phyloP scores from a whole-genome alignment of 306 rosid genomes.

The Medicago truncatula region DNA sequence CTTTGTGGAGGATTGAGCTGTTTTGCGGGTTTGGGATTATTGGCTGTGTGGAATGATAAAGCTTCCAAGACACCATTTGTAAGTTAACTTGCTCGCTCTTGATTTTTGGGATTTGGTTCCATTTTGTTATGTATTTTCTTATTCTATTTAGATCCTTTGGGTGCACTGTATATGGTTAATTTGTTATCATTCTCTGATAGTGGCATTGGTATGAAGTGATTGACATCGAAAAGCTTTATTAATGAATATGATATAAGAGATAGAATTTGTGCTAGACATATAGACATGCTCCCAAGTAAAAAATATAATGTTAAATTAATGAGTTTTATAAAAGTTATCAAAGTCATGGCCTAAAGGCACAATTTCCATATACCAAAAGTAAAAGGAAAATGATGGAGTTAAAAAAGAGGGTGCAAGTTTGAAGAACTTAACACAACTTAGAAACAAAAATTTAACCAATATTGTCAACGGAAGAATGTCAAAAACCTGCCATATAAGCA shows the following conservation, averaged over 20 bases:
- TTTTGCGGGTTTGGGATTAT: constrained; percentile 73
- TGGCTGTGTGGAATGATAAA: constrained; percentile 92
- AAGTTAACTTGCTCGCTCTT: constrained; percentile 41
- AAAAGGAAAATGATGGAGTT: no score
- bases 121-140: background rate
- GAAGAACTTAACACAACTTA: background rate
- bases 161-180: background rate
- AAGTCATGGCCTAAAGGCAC: no score
- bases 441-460: background rate
- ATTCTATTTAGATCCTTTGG: background rate
- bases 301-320: no score
- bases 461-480: no score
- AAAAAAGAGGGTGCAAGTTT: background rate
- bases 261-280: background rate
- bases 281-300: background rate
- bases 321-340: no score
- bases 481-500: no score
- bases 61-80: constrained; percentile 87
- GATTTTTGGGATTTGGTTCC: constrained; percentile 7
- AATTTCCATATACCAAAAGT: no score
- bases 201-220: background rate
- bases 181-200: background rate
- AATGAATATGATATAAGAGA: background rate
- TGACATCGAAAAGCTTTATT: background rate
- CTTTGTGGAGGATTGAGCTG: constrained; percentile 85